Evolutionary conservation across 2,329 filamentous ascomycete species (phyloP).

Genomic region (Fusarium decemcellulare): DNA sequence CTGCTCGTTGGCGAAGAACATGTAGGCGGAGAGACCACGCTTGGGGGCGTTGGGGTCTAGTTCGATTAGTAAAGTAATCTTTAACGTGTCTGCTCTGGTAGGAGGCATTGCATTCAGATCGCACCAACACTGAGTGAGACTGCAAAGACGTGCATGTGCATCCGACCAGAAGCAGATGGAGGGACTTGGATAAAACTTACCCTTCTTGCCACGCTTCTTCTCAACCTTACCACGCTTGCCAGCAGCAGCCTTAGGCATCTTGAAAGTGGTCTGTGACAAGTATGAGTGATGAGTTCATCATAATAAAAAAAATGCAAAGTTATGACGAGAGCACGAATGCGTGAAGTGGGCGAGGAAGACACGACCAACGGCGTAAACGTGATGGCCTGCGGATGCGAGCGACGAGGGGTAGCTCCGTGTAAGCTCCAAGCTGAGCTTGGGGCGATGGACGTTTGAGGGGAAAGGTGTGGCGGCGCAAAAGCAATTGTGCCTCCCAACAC

Average conservation of each 20-base stretch:
- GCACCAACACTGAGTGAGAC: too few relatives aligned
- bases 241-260: slow-evolving; percentile 71
- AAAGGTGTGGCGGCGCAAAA: slow-evolving; percentile 46
- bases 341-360: background rate
- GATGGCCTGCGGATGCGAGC: background rate
- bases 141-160: background rate
- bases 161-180: background rate
- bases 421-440: slow-evolving; percentile 34
- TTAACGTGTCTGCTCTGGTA: background rate
- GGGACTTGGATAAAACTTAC: slow-evolving; percentile 55
- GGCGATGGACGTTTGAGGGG: slow-evolving; percentile 16
- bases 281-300: slow-evolving; percentile 38
- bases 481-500: slow-evolving; percentile 46
- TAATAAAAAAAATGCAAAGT: background rate
- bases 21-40: slow-evolving; percentile 99
- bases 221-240: slow-evolving; percentile 69
- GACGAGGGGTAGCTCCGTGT: slow-evolving; percentile 44
- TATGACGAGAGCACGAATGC: background rate
- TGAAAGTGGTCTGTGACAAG: slow-evolving; percentile 53
- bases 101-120: too few relatives aligned
- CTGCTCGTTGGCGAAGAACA: slow-evolving; percentile 99
- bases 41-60: slow-evolving; percentile 97
- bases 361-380: background rate
- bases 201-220: slow-evolving; percentile 73
- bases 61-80: slow-evolving; percentile 6